Evolutionary conservation across 2,329 filamentous ascomycete genomes (phyloP), one percentile per base, ranked within the genome.

Genomic region (Aspergillus bombycis): DNA sequence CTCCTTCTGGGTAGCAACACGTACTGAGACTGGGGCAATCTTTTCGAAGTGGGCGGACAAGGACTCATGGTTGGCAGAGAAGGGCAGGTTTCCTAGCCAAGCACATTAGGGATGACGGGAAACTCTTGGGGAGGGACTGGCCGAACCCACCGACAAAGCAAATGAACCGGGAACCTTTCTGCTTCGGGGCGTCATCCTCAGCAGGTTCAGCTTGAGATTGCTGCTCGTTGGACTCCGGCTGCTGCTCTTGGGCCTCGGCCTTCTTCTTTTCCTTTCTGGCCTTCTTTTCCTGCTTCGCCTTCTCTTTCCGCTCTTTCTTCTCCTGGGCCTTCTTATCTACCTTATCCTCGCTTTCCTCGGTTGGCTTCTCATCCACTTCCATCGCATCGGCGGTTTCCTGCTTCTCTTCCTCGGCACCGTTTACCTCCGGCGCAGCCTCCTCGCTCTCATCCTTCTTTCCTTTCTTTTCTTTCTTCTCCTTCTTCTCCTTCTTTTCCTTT

Each of bases 51-150:
- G 94, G 62, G 86, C 83, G 62, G 81, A 80, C 65, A 98, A 86
- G 48, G 88, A 84, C 57, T 86, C 86, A 58, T 85, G 84, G 4
- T 90, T 97, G 46, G 93, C 91, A 65, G 85, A 89, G 85, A 88
- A 97, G 57, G 94, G 94, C 7, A 98, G 89, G 81, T 97, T 97
- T 76, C 94, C 92, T 86, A 69, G 21, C 41, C 8, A 21, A 38
- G 26, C 28, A 19, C 4, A 36, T 46, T 36, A 54, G 50, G 19
- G 14, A 14, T 41, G 36, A 4, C 10, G 32, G 9, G 28, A 14
- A 21, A 19, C 21, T 34, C 32, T 19, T n/a, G 5, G 26, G 19
- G 3, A 34, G 10, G n/a, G 26, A 21, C 56, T 46, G 34, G 41
- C 21, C 19, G 53, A 32, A 74, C 80, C 26, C 80, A 88, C 87